These are phyloP conservation scores for Neurospora sp. DNA, from an alignment of 495 filamentous ascomycete species.

Conservation along the genomic window DNA sequence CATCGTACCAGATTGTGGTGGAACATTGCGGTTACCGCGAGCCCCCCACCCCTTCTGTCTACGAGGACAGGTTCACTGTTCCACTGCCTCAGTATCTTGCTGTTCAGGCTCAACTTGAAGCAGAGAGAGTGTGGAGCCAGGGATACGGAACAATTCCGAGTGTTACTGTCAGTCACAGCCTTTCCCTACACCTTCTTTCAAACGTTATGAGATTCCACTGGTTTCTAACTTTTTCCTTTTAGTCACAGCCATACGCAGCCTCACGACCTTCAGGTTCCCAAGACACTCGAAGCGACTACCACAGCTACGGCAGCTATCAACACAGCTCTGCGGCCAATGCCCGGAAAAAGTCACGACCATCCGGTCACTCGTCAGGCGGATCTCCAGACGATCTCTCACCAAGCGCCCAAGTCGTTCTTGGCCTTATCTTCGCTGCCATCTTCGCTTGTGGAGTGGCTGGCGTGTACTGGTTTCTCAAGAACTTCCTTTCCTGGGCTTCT, in stretches of 20 bases:
- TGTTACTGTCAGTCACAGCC: neutral
- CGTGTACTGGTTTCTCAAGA: neutral
- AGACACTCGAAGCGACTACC: no score
- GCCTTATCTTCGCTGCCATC: neutral
- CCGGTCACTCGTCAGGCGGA: neutral
- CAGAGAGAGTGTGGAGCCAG: neutral
- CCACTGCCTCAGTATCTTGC: neutral
- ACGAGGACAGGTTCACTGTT: neutral
- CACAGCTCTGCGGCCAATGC: no score
- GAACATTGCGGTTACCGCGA: neutral
- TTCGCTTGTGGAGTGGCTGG: neutral
- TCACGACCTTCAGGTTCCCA: no score
- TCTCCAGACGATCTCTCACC: neutral
- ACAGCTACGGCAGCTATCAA: no score
- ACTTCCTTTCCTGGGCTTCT: neutral
- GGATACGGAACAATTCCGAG: neutral
- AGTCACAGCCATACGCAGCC: neutral
- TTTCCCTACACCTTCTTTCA: no score
- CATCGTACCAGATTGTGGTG: neutral
- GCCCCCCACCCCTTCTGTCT: neutral
- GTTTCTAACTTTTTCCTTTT: neutral
- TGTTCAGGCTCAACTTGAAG: neutral
- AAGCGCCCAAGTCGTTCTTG: neutral
- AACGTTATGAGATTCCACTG: neutral
- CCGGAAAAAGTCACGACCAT: neutral